Evolutionary conservation across 495 filamentous ascomycete species (phyloP).

Genomic region (Penicillium goetzii): DNA sequence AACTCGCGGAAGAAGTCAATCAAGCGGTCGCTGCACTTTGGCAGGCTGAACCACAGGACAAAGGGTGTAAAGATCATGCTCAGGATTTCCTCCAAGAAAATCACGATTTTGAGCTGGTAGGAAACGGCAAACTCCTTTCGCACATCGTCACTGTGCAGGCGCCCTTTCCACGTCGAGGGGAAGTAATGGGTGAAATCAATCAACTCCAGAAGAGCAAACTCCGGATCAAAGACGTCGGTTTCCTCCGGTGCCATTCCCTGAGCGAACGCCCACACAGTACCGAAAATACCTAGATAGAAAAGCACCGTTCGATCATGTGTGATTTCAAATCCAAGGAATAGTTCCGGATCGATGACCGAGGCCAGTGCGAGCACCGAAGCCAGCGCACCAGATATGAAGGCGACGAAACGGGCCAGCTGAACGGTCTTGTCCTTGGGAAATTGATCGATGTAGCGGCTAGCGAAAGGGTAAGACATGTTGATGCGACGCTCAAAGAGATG

Average conservation of each 20-base stretch:
- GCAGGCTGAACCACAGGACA: slow-evolving; percentile 83
- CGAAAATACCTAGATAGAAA: slow-evolving; percentile 77
- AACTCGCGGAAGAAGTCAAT: slow-evolving; percentile 98
- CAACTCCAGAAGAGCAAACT: slow-evolving; percentile 82
- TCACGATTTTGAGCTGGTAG: slow-evolving; percentile 85
- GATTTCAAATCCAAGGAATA: slow-evolving; percentile 91
- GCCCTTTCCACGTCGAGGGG: slow-evolving; percentile 83
- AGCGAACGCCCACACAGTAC: slow-evolving; percentile 77
- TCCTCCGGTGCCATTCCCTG: slow-evolving; percentile 83
- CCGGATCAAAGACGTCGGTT: slow-evolving; percentile 87
- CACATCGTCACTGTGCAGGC: slow-evolving; percentile 87
- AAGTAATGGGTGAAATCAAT: slow-evolving; percentile 90
- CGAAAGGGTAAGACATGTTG: slow-evolving; percentile 94
- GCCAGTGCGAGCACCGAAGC: slow-evolving; percentile 79
- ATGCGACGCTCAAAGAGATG: slow-evolving; percentile 87
- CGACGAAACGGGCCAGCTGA: slow-evolving; percentile 77
- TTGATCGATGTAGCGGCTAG: slow-evolving; percentile 89
- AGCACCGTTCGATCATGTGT: slow-evolving; percentile 80
- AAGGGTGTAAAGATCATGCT: slow-evolving; percentile 92
- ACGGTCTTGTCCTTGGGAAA: slow-evolving; percentile 94
- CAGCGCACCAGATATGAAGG: slow-evolving; percentile 85
- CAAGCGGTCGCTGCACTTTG: slow-evolving; percentile 87
- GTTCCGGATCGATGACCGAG: slow-evolving; percentile 82
- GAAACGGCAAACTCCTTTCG: slow-evolving; percentile 80
- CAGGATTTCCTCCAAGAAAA: slow-evolving; percentile 90